Evolutionary conservation across 148 eudicot genomes (phyloP).

Genomic region (Camellia granthamiana): DNA sequence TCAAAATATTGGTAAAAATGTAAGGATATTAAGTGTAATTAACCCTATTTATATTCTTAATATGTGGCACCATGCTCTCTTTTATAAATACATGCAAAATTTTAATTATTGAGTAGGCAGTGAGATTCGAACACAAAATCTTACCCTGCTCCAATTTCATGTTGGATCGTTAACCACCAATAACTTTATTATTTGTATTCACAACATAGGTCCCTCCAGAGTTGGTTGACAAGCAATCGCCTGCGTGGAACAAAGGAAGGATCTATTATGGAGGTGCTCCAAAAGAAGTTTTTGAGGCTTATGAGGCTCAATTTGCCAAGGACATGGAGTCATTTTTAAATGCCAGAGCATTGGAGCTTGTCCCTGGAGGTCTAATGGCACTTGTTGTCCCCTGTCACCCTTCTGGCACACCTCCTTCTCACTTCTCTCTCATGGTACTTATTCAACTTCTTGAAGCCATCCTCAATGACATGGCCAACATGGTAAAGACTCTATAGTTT

Average conservation of each 20-base stretch:
- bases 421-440: background rate
- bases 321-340: slow-evolving; percentile 9
- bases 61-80: no score
- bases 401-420: background rate
- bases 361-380: slow-evolving; percentile 10
- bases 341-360: slow-evolving; percentile 14
- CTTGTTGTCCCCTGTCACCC: background rate
- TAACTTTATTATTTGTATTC: no score
- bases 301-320: background rate
- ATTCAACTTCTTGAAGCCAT: background rate
- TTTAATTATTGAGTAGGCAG: no score
- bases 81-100: no score
- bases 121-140: no score
- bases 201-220: background rate
- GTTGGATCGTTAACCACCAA: no score
- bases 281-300: slow-evolving; percentile 7
- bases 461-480: background rate
- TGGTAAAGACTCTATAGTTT: background rate
- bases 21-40: no score
- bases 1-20: no score
- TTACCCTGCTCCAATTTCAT: no score
- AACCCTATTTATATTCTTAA: no score
- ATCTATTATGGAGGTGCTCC: background rate
- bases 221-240: background rate
- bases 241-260: slow-evolving; percentile 12